Evolutionary conservation across 208 protist genomes (phyloP).

Genomic region (Tritrichomonas musculus): DNA sequence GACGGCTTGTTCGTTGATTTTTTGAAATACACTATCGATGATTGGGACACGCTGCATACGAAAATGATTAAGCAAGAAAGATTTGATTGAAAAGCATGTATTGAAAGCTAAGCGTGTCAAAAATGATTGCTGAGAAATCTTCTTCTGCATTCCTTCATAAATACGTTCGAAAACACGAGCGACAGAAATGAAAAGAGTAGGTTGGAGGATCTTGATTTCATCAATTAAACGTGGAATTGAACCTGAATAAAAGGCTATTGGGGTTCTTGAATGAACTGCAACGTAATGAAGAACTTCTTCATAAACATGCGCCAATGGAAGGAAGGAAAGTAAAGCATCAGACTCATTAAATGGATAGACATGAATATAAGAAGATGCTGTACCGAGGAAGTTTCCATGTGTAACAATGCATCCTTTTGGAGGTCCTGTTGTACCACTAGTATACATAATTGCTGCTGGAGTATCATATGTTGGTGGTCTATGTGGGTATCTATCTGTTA

Average conservation of each 20-base stretch:
- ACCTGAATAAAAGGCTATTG: constrained; percentile 2
- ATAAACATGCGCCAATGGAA: constrained; percentile 42
- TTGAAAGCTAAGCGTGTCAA: neutral
- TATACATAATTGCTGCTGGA: too few relatives aligned
- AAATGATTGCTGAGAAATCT: neutral
- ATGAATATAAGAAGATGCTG: neutral
- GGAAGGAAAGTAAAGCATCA: constrained; percentile 33
- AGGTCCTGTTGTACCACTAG: constrained; percentile 17
- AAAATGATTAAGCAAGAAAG: neutral
- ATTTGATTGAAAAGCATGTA: neutral
- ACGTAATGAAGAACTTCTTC: constrained; percentile 13
- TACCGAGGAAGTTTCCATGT: constrained; percentile 31
- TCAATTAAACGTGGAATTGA: neutral
- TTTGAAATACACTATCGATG: neutral
- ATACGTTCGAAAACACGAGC: neutral
- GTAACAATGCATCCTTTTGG: constrained; percentile 33
- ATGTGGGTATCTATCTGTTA: neutral
- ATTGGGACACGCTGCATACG: neutral
- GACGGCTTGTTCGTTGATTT: neutral
- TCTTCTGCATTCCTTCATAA: neutral
- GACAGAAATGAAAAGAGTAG: constrained; percentile 21
- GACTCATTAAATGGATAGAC: neutral
- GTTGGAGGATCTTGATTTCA: constrained; percentile 36
- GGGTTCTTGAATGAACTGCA: neutral
- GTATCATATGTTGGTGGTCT: neutral